phyloP scores from a whole-genome alignment of 225 moss, liverwort and hornwort species.

The Marchantia polymorpha region DNA sequence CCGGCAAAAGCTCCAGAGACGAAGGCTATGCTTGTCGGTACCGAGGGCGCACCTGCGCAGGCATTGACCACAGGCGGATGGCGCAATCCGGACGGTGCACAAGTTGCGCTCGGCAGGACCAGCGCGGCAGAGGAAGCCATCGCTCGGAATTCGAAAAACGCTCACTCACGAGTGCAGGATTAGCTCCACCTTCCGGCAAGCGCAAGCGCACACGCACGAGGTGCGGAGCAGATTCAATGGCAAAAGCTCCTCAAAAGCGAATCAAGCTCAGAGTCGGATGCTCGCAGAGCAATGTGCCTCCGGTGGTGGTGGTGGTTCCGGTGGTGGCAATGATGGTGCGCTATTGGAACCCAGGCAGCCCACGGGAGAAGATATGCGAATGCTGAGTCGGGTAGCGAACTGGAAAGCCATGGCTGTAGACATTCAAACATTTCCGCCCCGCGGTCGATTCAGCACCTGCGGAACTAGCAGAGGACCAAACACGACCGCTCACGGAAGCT shows the following conservation, averaged over 20 bases:
- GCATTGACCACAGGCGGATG: not conserved
- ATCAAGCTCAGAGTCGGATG: not conserved
- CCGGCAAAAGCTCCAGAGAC: not conserved
- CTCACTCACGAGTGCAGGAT: not conserved
- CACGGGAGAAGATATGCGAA: conserved; percentile 10
- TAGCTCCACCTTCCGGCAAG: not conserved
- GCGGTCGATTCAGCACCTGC: not conserved
- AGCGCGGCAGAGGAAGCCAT: conserved; percentile 17
- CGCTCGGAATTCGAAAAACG: not conserved
- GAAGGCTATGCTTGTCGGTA: not conserved
- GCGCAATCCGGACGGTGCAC: not conserved
- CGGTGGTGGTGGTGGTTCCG: not conserved
- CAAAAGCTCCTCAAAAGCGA: too few species aligned
- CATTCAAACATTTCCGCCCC: not conserved
- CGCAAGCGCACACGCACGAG: not conserved
- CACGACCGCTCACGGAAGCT: not conserved
- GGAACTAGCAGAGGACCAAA: not conserved
- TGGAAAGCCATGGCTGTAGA: not conserved
- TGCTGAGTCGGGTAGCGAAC: not conserved
- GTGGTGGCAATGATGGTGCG: not conserved
- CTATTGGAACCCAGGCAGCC: not conserved
- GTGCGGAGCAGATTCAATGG: too few species aligned
- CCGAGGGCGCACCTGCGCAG: not conserved
- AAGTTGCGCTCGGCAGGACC: not conserved
- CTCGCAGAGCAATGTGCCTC: not conserved